Conservation (phyloP, 2,329 filamentous ascomycete genomes). For the Cytospora schulzeri region DNA sequence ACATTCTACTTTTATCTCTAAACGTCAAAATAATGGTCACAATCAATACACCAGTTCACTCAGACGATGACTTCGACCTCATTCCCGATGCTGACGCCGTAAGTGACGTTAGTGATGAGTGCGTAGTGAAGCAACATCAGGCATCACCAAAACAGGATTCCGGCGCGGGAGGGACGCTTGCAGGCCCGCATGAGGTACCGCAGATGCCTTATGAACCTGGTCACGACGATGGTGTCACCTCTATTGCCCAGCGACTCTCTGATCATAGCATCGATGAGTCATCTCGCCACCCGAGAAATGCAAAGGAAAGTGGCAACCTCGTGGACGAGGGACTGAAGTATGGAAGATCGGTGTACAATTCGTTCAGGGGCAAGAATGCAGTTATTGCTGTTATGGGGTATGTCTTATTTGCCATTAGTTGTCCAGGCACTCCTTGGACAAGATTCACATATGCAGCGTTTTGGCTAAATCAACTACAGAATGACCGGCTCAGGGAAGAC, state of each 20-base stretch:
- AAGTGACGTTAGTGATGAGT: slow-evolving; percentile 22
- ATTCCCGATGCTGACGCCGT: slow-evolving; percentile 8
- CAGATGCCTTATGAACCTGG: slow-evolving; percentile 1
- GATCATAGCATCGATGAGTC: background rate
- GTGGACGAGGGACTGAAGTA: slow-evolving; percentile 23
- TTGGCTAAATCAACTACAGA: slow-evolving; percentile 26
- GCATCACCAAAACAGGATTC: background rate
- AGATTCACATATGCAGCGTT: background rate
- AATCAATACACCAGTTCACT: background rate
- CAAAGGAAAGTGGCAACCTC: slow-evolving; percentile 5
- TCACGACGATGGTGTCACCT: background rate
- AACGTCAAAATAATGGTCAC: no score
- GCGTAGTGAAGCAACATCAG: background rate
- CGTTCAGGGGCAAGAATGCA: slow-evolving; percentile 27
- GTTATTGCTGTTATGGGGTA: slow-evolving; percentile 34
- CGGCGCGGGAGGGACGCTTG: slow-evolving; percentile 2
- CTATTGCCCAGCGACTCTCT: background rate
- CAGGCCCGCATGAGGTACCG: slow-evolving; percentile 22
- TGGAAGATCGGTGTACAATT: slow-evolving; percentile 23
- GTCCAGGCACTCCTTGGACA: no score
- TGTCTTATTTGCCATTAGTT: background rate
- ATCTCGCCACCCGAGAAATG: background rate
- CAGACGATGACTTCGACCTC: slow-evolving; percentile 24
- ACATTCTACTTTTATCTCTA: no score
- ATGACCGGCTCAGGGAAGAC: slow-evolving; percentile 44